Percentiles rank a stretch among this genome's conserved stretches.
Conservation (phyloP, 2,329 filamentous ascomycete genomes). For the Colletotrichum shisoi region DNA sequence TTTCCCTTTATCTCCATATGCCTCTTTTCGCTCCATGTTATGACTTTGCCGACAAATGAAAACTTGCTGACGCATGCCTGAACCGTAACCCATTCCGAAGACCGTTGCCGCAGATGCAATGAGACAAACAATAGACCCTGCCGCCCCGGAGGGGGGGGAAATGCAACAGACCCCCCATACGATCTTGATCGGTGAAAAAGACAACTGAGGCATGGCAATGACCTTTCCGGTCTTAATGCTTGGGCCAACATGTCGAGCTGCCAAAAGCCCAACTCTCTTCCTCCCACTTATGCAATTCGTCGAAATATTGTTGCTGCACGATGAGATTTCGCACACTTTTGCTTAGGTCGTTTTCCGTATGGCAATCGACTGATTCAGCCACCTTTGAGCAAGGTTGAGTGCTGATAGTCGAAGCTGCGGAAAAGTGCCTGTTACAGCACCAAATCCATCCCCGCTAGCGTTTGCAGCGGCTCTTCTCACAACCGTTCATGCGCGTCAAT, state of each 20-base stretch:
- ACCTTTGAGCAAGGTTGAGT: background rate
- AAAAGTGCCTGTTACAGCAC: conserved; percentile 19
- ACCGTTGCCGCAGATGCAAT: conserved; percentile 39
- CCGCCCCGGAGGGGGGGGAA: conserved; percentile 17
- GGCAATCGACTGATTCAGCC: background rate
- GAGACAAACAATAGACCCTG: conserved; percentile 36
- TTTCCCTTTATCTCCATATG: conserved; percentile 22
- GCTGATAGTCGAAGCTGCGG: conserved; percentile 15
- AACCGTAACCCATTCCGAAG: conserved; percentile 37
- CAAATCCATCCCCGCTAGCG: conserved; percentile 10
- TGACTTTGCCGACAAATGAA: conserved; percentile 34
- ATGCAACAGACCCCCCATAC: conserved; percentile 22
- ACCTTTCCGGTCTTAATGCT: conserved; percentile 15
- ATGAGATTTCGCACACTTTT: conserved; percentile 9
- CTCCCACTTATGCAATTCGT: background rate
- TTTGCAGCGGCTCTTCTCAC: background rate
- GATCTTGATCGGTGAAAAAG: conserved; percentile 25
- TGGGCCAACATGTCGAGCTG: conserved; percentile 4
- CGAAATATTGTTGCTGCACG: conserved; percentile 8
- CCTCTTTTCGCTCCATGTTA: conserved; percentile 29
- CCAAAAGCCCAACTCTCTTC: background rate
- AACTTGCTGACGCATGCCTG: conserved; percentile 34
- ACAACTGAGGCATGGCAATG: conserved; percentile 16
- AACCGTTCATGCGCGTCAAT: background rate
- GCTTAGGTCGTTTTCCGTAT: background rate